Conservation (phyloP, 2,329 filamentous ascomycete genomes). For the Pseudogymnoascus sp. region DNA sequence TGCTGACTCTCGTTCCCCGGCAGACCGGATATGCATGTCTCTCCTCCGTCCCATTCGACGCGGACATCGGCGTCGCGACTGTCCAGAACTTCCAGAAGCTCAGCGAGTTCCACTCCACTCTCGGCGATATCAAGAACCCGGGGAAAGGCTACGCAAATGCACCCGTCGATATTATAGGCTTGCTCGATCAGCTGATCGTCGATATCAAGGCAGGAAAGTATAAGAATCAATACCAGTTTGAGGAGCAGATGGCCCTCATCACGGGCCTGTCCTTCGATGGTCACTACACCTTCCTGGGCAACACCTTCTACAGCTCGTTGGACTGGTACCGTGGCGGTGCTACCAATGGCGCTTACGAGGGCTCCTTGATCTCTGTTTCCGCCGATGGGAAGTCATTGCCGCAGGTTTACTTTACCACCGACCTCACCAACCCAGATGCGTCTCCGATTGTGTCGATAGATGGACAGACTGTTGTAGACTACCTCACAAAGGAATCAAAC, state of each 20-base stretch:
- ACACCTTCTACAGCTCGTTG: not conserved
- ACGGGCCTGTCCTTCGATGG: slow-evolving; percentile 11
- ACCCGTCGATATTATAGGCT: slow-evolving; percentile 17
- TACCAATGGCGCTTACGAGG: not conserved
- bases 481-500: slow-evolving; percentile 19
- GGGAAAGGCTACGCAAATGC: not conserved
- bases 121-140: not conserved
- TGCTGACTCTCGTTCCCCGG: slow-evolving; percentile 27
- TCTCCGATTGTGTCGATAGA: not conserved
- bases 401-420: slow-evolving; percentile 9
- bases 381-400: slow-evolving; percentile 11
- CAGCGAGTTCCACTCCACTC: slow-evolving; percentile 83
- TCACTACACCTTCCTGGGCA: slow-evolving; percentile 12
- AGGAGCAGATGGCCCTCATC: slow-evolving; percentile 15
- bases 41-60: slow-evolving; percentile 56
- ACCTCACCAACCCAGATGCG: not conserved
- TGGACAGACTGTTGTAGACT: slow-evolving; percentile 19
- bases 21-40: slow-evolving; percentile 99
- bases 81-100: slow-evolving; percentile 99
- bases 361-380: slow-evolving; percentile 12
- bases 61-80: slow-evolving; percentile 93
- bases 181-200: slow-evolving; percentile 14
- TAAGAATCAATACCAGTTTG: slow-evolving; percentile 18
- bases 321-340: not conserved
- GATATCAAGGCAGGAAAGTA: slow-evolving; percentile 14